These are phyloP conservation scores for Passiflora organensis DNA, from an alignment of 345 rosid species.

Conservation along the genomic window DNA sequence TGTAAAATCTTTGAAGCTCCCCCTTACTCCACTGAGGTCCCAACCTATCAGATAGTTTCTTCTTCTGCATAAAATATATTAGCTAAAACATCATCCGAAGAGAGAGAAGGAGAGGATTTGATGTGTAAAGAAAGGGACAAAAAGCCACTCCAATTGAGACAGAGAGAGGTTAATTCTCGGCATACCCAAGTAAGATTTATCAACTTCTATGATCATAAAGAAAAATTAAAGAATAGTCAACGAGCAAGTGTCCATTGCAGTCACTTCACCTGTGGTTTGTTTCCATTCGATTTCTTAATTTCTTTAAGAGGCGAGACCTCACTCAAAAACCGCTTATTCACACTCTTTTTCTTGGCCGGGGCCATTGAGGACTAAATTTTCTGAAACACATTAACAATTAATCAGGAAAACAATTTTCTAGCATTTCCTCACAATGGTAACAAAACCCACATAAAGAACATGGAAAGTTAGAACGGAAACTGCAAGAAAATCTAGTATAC, in stretches of 20 bases:
- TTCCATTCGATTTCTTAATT: constrained; percentile 46
- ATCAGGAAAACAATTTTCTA: not conserved
- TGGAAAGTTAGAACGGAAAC: not conserved
- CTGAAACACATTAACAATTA: constrained; percentile 17
- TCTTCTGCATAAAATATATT: constrained; percentile 14
- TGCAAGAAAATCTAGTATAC: not conserved
- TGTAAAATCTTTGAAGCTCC: constrained; percentile 24
- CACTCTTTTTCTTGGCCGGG: constrained; percentile 73
- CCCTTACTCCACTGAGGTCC: constrained; percentile 26
- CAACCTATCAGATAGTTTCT: constrained; percentile 15
- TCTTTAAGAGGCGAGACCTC: constrained; percentile 68
- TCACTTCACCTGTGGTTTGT: constrained; percentile 27
- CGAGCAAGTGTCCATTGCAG: constrained; percentile 42
- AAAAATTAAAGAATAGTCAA: constrained; percentile 1
- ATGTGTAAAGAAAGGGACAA: not conserved
- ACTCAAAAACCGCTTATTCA: constrained; percentile 58
- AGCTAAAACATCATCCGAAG: not conserved
- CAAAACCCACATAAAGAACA: not conserved
- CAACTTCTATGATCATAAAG: not conserved
- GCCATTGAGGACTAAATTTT: constrained; percentile 46
- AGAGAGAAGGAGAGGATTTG: too few relatives aligned
- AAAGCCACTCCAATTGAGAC: too few relatives aligned
- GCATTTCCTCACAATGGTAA: too few relatives aligned
- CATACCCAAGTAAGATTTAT: too few relatives aligned
- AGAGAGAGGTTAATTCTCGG: too few relatives aligned